Base-by-base conservation (phyloP, 139 green algal species). In the Tetraselmis chui region DNA sequence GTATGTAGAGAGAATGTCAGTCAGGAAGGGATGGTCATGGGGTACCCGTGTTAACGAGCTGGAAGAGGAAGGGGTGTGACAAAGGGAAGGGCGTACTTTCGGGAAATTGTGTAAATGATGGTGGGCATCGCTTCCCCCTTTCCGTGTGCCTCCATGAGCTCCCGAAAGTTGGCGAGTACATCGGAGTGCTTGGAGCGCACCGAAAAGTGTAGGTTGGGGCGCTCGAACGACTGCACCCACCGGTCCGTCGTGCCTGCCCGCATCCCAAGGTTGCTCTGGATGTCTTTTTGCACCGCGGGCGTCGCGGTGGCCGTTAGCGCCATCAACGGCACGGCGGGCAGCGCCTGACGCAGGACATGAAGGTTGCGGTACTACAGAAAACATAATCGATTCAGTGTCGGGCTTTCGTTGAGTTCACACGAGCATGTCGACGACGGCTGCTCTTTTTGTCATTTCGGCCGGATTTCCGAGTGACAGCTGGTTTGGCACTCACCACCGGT, bases 281-380 rank as follows among this genome's bases (percentile, higher is more conserved):
- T 67, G 45, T 67, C 45, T 67, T 18, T 5, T 18, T 67, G 45
- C 45, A 67, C 45, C 45, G 45, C 45, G 5, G 45, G 45, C 18
- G 45, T 67, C 11, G 45, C 45, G 45, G 45, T 67, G 11, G 45
- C 45, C 45, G 45, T 67, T 5, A 67, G 83, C 5, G 84, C 86
- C 45, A 89, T 76, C 78, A 89, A 86, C 22, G 86, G 86, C 32
- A 94, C 89, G 0, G 79, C 84, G 0, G 88, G 85, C 31, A 94
- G 80, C 22, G 76, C 79, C 25, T 89, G 27, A 0, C 88, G 79
- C 76, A 93, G 67, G 2, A 23, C n/a, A 1, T 84, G 84, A 76
- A 94, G 85, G 74, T 85, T 83, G 5, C 85, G 76, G 80, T 92
- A 94, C 78, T 88, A 32, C 78, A 79, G 29, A 1, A 22, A 77